Base-by-base conservation (phyloP, 1,284 basidiomycete species). In the Pholiota adiposa region DNA sequence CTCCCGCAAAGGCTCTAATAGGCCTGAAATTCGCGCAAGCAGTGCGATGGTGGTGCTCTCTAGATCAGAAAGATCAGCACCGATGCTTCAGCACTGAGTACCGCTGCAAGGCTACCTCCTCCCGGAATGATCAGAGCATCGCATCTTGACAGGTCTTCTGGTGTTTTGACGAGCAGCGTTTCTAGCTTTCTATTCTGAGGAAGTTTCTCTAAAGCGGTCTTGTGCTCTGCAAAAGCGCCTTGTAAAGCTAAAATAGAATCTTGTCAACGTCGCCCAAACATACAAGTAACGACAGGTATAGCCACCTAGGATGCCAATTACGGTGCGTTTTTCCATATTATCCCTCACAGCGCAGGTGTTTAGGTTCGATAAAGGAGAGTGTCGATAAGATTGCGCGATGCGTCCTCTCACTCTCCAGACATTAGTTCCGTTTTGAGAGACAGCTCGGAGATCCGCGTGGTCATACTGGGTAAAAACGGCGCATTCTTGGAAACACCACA, bases 41-140 rank as follows among this genome's bases (percentile, higher is more conserved):
- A 98, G 80, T 0, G 93, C 91, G 64, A 98, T 98, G 1, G 96
- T 95, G 1, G 97, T 98, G 1, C 94, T 96, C 77, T 98, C 95
- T 86, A 14, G 23, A 18, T n/a, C n/a, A 38, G 65, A 12, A 50
- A 50, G 46, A 54, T 29, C 44, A 49, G 27, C 48, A 46, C 33
- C 29, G 44, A 8, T 51, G 33, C 4, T 21, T 33, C 23, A 19
- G n/a, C 11, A 29, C 18, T 21, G 1, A 25, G 27, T 46, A 18
- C 33, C 29, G 52, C 51, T 21, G 29, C 16, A 25, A 11, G 71
- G 79, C 57, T 59, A 85, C 89, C 90, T 80, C 94, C 95, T 16
- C 94, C 94, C 11, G 97, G 97, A 60, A 99, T 93, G 66, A 99
- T 89, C 56, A 98, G 80, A 2, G 90, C 96, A 69, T 94, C 85